Base-by-base conservation (phyloP, 1,284 basidiomycete genomes). In the Moniliophthora roreri region DNA sequence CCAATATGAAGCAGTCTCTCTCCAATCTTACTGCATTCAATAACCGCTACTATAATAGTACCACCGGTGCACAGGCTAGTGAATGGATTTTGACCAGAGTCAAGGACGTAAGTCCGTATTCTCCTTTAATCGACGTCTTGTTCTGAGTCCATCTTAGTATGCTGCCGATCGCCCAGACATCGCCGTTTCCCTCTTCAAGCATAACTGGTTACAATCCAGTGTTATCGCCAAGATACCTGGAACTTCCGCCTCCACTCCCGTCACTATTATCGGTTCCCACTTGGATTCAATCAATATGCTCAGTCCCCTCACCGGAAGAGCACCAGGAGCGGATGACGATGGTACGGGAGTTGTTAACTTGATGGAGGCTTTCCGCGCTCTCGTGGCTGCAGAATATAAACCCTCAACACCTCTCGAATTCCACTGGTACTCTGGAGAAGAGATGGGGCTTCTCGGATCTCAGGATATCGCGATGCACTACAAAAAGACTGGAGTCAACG, bases 351-450 rank as follows among this genome's bases (percentile, higher is more conserved):
- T 41, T 24, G 54, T 52, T 9, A 79, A 77, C 2, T 71, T 79
- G 37, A 66, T 84, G 32, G 76, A 78, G 60, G 75, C 77, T 5
- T 74, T 82, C 63, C 69, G 73, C 13, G 74, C 74, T 3, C 74
- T 86, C 21, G 67, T 76, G 16, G 57, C 63, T 13, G 60, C 67
- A 35, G 66, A 71, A 38, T 83, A 72, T 66, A 64, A 65, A 1
- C 79, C 81, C 3, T 57, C 66, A 16, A 60, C 63, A 9, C 73
- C 78, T 1, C 71, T 84, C 48, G 81, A 84, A 63, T 78, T 81
- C 63, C 79, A 81, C 68, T 84, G 72, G 68, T 82, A 76, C 65
- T 73, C 73, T 10, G 79, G 76, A 4, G 79, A 81, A 61, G 79
- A 81, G 62, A 74, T 75, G 18, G 81, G 81, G 8, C 66, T 83